Conservation (phyloP, 495 filamentous ascomycete genomes). For the Staphylotrichum tortipilum region DNA sequence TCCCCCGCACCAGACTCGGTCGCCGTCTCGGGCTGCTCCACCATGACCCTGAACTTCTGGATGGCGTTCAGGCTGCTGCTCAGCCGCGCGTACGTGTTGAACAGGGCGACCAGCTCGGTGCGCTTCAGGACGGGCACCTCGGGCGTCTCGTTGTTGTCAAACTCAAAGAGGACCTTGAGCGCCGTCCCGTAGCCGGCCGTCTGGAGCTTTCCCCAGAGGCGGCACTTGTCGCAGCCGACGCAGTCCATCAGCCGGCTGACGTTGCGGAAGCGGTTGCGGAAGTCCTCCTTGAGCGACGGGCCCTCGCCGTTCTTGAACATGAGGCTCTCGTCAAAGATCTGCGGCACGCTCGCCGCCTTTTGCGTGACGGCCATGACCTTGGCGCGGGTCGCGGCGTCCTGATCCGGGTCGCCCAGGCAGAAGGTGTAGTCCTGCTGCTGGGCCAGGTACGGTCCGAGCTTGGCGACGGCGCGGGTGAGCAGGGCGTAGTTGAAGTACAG, state of each 20-base stretch:
- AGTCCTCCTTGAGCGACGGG: conserved; percentile 84
- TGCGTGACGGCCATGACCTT: conserved; percentile 67
- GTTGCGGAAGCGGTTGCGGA: conserved; percentile 93
- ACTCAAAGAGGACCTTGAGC: conserved; percentile 91
- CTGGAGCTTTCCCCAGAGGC: conserved; percentile 97
- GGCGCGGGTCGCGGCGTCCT: conserved; percentile 69
- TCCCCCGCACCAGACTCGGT: conserved; percentile 31
- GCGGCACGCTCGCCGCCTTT: conserved; percentile 54
- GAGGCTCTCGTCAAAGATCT: conserved; percentile 84
- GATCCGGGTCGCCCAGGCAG: conserved; percentile 73
- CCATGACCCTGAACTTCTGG: conserved; percentile 61
- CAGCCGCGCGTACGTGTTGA: conserved; percentile 87
- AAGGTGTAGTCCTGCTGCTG: conserved; percentile 63
- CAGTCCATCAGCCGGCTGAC: conserved; percentile 96
- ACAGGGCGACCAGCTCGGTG: conserved; percentile 85
- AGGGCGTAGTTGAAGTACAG: conserved; percentile 98
- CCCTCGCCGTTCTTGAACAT: conserved; percentile 80
- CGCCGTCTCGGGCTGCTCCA: conserved; percentile 48
- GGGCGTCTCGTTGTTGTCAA: conserved; percentile 64
- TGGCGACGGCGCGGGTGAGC: conserved; percentile 78
- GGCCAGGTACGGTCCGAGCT: conserved; percentile 72
- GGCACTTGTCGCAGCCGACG: conserved; percentile 96
- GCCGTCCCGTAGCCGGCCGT: conserved; percentile 92
- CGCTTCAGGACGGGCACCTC: conserved; percentile 68
- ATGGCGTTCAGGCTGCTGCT: conserved; percentile 69